phyloP scores from a whole-genome alignment of 208 protist species.

The Naegleria fowleri region DNA sequence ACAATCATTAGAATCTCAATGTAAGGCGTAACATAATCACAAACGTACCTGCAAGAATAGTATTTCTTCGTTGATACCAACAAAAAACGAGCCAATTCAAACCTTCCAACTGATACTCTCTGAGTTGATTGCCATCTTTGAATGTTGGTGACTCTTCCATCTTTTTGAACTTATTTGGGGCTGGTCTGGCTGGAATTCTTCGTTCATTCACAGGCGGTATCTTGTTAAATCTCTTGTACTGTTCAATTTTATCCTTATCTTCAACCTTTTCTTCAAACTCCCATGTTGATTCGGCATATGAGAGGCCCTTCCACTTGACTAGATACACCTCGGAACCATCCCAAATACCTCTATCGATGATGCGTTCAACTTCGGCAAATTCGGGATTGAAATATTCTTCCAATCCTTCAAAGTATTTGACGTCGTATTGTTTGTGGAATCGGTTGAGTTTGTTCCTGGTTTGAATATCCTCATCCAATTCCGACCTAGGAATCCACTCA shows the following conservation, averaged over 20 bases:
- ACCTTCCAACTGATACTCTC: constrained; percentile 88
- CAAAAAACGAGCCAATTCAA: constrained; percentile 83
- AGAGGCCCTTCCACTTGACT: constrained; percentile 37
- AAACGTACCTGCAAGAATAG: constrained; percentile 63
- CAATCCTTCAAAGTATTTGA: background rate
- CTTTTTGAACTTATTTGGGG: background rate
- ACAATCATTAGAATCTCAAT: too few relatives aligned
- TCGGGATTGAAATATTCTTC: background rate
- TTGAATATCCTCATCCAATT: background rate
- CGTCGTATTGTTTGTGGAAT: background rate
- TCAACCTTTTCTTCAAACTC: constrained; percentile 42
- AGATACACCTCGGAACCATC: background rate
- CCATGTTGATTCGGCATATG: constrained; percentile 68
- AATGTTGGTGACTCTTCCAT: constrained; percentile 10
- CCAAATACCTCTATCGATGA: background rate
- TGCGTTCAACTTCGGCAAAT: background rate
- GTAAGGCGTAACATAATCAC: constrained; percentile 54
- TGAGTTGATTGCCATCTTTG: constrained; percentile 57
- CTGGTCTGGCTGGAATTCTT: background rate
- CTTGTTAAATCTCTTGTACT: constrained; percentile 49
- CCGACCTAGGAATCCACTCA: background rate
- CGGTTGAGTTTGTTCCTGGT: background rate
- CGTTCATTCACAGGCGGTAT: constrained; percentile 43
- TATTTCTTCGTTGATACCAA: constrained; percentile 72
- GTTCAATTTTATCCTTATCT: constrained; percentile 27